Base-by-base conservation (phyloP, 177 flowering plant genomes). In the Vitis hybrid region DNA sequence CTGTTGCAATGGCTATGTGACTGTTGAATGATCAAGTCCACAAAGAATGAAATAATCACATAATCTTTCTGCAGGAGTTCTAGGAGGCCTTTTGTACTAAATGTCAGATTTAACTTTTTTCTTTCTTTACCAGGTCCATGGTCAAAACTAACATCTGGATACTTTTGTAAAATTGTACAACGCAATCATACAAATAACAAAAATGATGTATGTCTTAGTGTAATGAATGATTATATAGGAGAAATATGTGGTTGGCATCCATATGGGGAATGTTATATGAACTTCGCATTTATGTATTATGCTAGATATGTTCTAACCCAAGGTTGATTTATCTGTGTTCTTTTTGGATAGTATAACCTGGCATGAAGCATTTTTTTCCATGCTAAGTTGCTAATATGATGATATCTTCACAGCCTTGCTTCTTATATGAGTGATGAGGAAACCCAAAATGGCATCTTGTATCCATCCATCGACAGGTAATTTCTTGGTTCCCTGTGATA, bases 371-470 rank as follows among this genome's bases (percentile, higher is more conserved):
- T 19, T 22, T 55, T 29, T 10, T 11, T 52, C 31, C 29, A 14
- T 20, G 52, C 33, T 59, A 33, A 5, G 15, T 65, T 51, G 53
- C 33, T 73, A 57, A 75, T 52, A 20, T 71, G 31, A 16, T 77
- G 74, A 62, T 76, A 10, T 71, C 29, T 77, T 29, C 78, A 66
- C 92, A 93, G 99, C 86, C 99, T 95, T 74, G 99, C 99, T 53
- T 90, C 97, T 10, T 93, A 93, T 73, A 93, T 95, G 81, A 90
- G 84, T 5, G 97, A 95, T 71, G 98, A 93, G 63, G 91, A 95
- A 80, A 81, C 88, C 60, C 82, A 86, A 62, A 82, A 78, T 31
- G 99, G 99, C 53, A 79, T 91, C 64, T 77, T 95, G 59, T 95
- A 82, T 81, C 98, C 99, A 68, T 89, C 96, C 20, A 80, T 93